Percentiles rank a stretch among this genome's conserved stretches.
phyloP scores from a whole-genome alignment of 768 basidiomycete species.

The Coprinopsis cinerea region DNA sequence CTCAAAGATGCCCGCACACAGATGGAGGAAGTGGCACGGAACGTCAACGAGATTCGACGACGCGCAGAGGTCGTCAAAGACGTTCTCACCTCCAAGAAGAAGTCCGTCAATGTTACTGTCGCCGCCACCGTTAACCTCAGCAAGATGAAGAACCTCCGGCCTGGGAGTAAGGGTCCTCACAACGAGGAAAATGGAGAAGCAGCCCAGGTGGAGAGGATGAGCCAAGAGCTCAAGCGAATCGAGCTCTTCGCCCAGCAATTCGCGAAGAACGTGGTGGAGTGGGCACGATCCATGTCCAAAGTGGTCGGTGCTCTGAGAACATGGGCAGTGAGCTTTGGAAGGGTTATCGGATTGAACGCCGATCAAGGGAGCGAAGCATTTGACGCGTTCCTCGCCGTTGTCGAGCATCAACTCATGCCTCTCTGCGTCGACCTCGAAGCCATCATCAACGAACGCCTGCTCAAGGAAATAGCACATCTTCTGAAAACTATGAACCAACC shows the following conservation, averaged over 20 bases:
- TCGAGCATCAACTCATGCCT: conserved; percentile 47
- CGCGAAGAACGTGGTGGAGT: conserved; percentile 56
- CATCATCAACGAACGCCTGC: conserved; percentile 45
- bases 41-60: conserved; percentile 74
- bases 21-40: conserved; percentile 69
- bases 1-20: conserved; percentile 46
- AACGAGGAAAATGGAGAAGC: conserved; percentile 35
- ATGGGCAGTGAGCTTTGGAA: conserved; percentile 65
- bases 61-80: conserved; percentile 76
- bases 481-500: conserved; percentile 58
- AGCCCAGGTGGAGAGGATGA: conserved; percentile 47
- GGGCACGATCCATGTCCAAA: conserved; percentile 48
- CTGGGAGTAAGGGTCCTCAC: conserved; percentile 18
- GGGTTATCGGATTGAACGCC: conserved; percentile 55
- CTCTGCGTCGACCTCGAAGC: conserved; percentile 48
- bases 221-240: conserved; percentile 49
- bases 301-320: conserved; percentile 43
- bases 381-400: conserved; percentile 60
- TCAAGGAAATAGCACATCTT: conserved; percentile 53
- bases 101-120: conserved; percentile 35
- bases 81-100: conserved; percentile 49
- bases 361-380: conserved; percentile 54
- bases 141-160: conserved; percentile 52
- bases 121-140: conserved; percentile 51
- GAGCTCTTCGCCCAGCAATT: conserved; percentile 57